A percentile compares a stretch with the other conserved stretches of the same genome.
These are phyloP conservation scores for Tetrahymena thermophila DNA, from an alignment of 73 alveolate species.

Conservation along the genomic window DNA sequence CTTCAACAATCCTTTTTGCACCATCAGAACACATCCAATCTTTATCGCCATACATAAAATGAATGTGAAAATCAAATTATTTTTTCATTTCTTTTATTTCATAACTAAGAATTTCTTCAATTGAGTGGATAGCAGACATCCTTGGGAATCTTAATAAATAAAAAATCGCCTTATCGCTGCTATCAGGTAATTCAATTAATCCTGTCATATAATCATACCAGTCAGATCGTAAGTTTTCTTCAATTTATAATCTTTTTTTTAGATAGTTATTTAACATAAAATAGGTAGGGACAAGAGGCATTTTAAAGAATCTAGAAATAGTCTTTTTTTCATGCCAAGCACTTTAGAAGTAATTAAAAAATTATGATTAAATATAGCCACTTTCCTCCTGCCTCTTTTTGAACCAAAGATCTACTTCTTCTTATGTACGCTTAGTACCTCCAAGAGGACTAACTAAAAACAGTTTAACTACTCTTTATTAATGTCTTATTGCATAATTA, in stretches of 20 bases:
- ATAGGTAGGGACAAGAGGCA: background rate
- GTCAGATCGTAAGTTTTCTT: background rate
- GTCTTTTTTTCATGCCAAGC: background rate
- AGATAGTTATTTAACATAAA: background rate
- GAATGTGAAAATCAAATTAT: background rate
- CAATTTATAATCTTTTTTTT: background rate
- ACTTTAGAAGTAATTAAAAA: background rate
- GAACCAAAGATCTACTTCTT: background rate
- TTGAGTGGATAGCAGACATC: background rate
- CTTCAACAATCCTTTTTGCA: background rate
- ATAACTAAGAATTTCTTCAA: background rate
- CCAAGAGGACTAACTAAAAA: background rate
- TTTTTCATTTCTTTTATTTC: background rate
- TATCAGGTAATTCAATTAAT: background rate
- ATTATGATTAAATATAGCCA: background rate
- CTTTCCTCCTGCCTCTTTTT: background rate
- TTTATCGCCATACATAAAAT: background rate
- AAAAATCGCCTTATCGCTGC: background rate
- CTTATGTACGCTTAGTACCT: background rate
- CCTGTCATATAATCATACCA: background rate
- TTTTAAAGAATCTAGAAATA: background rate
- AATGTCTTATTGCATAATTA: background rate
- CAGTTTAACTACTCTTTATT: background rate
- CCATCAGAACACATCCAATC: constrained; percentile 1
- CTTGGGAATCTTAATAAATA: background rate